Evolutionary conservation across 2,329 filamentous ascomycete species (phyloP), one percentile per base, ranked within the genome.

Genomic region (Botryotinia calthae): DNA sequence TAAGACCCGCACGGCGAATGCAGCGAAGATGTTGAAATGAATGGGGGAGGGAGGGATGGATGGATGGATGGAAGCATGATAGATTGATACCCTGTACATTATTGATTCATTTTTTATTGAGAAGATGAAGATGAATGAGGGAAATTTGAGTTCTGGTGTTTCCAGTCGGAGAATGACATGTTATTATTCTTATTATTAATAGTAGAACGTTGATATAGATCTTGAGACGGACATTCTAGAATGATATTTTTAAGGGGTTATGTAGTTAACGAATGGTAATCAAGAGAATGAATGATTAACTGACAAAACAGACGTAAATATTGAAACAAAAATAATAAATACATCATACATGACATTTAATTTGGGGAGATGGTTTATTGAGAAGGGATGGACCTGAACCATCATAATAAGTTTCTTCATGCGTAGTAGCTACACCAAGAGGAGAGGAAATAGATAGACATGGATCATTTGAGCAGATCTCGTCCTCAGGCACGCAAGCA

Each of bases 1-100:
- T 83, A 99, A 99, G 85, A 90, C 82, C 12, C 82, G 86, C 70
- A 85, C 84, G 71, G 71, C 79, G 72, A 71, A 80, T 72, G 72
- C 82, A 79, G 72, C 72, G 75, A 76, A 74, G 22, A 75, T 77
- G 28, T 71, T 81, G 71, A 80, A 83, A 58, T 77, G 58, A 75
- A 64, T 63, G 62, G n/a, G 48, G 12, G 25, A 25, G 9, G 22
- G 22, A 14, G 6, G 48, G 48, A 51, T 2, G n/a, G n/a, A n/a
- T n/a, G n/a, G n/a, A n/a, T n/a, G 48, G 25, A 28, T 16, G 44
- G 4, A 64, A 40, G 40, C 18, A 68, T 42, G 65, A 68, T 68
- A 56, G 28, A 42, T 56, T 42, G 51, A 56, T 56, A 31, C 59
- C 34, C 34, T 25, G 25, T 62, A n/a, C 12, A 14, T 28, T 22